A percentile compares a stretch with the other conserved stretches of the same genome.
Evolutionary conservation across 208 protist species (phyloP).

Genomic region (Trypanosoma scelopori): DNA sequence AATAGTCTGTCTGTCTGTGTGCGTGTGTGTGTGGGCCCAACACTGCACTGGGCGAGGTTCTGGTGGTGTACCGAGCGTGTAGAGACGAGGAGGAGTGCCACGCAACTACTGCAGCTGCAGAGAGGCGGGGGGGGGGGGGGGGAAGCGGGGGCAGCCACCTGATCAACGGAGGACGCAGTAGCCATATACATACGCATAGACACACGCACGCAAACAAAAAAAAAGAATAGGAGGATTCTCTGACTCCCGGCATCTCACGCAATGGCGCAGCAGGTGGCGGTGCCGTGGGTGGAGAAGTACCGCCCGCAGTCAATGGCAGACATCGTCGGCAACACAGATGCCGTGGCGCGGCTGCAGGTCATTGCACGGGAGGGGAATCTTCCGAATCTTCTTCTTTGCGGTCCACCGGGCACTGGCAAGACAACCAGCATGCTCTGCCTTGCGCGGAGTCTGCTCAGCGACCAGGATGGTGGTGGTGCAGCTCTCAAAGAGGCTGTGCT

Average conservation of each 20-base stretch:
- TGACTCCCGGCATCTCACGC: neutral
- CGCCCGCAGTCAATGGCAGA: slow-evolving; percentile 95
- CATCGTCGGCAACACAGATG: slow-evolving; percentile 98
- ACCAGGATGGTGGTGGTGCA: slow-evolving; percentile 19
- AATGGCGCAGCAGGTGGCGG: slow-evolving; percentile 12
- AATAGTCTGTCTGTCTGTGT: too few species aligned
- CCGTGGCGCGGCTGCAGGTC: slow-evolving; percentile 93
- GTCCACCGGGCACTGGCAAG: slow-evolving; percentile 95
- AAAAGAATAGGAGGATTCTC: too few species aligned
- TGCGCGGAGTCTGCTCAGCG: slow-evolving; percentile 92
- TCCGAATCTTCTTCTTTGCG: slow-evolving; percentile 97
- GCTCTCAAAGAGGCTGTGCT: slow-evolving; percentile 96
- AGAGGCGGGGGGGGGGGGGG: too few species aligned
- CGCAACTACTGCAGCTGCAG: too few species aligned
- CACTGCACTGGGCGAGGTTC: too few species aligned
- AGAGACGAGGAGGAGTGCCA: too few species aligned
- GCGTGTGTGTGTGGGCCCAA: too few species aligned
- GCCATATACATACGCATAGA: too few species aligned
- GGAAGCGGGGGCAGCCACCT: neutral
- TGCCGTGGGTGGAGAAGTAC: slow-evolving; percentile 99
- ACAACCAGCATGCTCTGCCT: slow-evolving; percentile 98
- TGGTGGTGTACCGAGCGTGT: too few species aligned
- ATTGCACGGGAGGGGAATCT: slow-evolving; percentile 97
- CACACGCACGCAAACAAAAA: neutral
- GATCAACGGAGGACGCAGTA: too few species aligned